Conservation (phyloP, 148 eudicot species). For the Rhododendron henanense region DNA sequence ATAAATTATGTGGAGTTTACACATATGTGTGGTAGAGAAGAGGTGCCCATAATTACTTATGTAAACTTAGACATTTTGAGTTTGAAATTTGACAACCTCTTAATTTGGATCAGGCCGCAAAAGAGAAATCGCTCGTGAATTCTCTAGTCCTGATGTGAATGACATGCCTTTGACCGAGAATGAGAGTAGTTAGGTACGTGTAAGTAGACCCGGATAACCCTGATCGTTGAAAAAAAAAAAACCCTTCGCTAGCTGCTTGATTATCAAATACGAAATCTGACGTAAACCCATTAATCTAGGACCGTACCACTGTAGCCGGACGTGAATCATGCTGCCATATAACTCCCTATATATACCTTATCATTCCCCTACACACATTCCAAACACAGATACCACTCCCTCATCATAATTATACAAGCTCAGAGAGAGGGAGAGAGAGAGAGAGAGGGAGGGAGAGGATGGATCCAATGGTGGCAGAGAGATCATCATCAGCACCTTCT, state of each 20-base stretch:
- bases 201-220: too few relatives aligned
- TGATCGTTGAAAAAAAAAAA: too few relatives aligned
- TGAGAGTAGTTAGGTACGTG: too few relatives aligned
- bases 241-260: neutral
- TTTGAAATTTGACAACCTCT: too few relatives aligned
- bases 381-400: neutral
- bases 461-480: neutral
- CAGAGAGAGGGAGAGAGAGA: neutral
- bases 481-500: conserved; percentile 3
- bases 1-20: too few relatives aligned
- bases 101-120: too few relatives aligned
- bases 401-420: neutral
- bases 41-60: too few relatives aligned
- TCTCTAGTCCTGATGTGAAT: too few relatives aligned
- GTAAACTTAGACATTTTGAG: too few relatives aligned
- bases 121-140: neutral
- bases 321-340: neutral
- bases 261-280: neutral
- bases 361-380: neutral
- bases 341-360: neutral
- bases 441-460: neutral
- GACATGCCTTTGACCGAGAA: too few relatives aligned
- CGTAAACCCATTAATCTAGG: neutral
- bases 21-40: too few relatives aligned
- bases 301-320: neutral